Base-by-base conservation (phyloP, 2,329 filamentous ascomycete species). In the Simplicillium aogashimaense region DNA sequence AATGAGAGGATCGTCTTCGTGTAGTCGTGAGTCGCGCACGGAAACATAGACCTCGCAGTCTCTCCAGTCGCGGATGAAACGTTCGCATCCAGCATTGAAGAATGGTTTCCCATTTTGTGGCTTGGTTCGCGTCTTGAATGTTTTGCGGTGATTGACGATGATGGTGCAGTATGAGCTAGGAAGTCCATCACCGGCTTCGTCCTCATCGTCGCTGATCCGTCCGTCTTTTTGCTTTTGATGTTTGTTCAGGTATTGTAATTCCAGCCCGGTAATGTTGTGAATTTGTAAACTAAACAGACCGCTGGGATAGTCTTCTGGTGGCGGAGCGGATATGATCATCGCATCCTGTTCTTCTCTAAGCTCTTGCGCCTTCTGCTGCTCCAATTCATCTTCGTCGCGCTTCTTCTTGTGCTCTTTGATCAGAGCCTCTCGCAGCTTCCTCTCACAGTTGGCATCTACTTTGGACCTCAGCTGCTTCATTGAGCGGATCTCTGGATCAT, bases 71-170 rank as follows among this genome's bases (percentile, higher is more conserved):
- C 75, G 67, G 31, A 87, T 69, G 46, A 86, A 85, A 5, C 80
- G 72, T 55, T 88, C 83, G 2, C 77, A 84, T 6, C 80, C 80
- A 3, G 83, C 83, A 47, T 87, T 87, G 66, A 83, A 87, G 57
- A 86, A 87, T 0, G 83, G 83, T 50, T 85, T 86, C 0, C 78
- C 72, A 45, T 86, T 86, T 61, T 86, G 85, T 1, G 83, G 83
- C 58, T 88, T 87, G 1, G 83, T 85, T 13, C 83, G 66, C 2
- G 83, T 85, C 50, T 73, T 78, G 61, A 81, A 88, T 11, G 71
- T 65, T 54, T 74, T 86, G 47, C 73, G 72, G 52, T 87, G 81
- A 53, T 87, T 86, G 48, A 87, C 59, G 34, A 86, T 82, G 48
- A 87, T 74, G 28, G 72, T 84, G 55, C 81, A 85, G 54, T 86